Evolutionary conservation across 2,329 filamentous ascomycete genomes (phyloP).

Genomic region (Trichoderma afroharzianum): DNA sequence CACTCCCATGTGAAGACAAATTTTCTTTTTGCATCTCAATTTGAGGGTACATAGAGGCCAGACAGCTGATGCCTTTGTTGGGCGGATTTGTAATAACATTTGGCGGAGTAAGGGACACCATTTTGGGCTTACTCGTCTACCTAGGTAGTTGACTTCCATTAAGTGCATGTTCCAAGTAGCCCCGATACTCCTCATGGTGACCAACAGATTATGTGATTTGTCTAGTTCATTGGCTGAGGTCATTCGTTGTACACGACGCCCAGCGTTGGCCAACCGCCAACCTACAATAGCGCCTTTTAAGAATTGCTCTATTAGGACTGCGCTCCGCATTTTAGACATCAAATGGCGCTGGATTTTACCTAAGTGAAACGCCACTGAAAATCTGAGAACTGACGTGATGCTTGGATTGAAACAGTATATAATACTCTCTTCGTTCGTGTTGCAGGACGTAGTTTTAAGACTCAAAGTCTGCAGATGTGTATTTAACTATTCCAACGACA

Average conservation of each 20-base stretch:
- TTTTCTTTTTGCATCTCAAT: too few species aligned
- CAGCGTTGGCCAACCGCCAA: not conserved
- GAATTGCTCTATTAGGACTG: not conserved
- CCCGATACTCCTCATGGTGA: not conserved
- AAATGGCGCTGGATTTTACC: not conserved
- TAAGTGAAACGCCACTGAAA: not conserved
- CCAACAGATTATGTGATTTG: not conserved
- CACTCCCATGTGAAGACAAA: too few species aligned
- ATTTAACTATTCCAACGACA: not conserved
- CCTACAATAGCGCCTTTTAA: not conserved
- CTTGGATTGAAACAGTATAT: not conserved
- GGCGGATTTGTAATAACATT: too few species aligned
- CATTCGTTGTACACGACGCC: not conserved
- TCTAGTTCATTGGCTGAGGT: not conserved
- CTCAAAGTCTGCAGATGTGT: not conserved
- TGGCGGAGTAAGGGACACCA: too few species aligned
- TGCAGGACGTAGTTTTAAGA: not conserved
- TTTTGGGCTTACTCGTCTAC: too few species aligned
- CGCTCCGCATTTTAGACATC: not conserved
- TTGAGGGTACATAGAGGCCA: too few species aligned
- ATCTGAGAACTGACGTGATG: not conserved
- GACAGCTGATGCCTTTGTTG: too few species aligned
- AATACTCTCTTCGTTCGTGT: not conserved
- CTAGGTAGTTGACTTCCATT: too few species aligned
- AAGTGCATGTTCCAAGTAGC: not conserved